Conservation (phyloP, 2,329 filamentous ascomycete genomes). For the Didymella glomerata region DNA sequence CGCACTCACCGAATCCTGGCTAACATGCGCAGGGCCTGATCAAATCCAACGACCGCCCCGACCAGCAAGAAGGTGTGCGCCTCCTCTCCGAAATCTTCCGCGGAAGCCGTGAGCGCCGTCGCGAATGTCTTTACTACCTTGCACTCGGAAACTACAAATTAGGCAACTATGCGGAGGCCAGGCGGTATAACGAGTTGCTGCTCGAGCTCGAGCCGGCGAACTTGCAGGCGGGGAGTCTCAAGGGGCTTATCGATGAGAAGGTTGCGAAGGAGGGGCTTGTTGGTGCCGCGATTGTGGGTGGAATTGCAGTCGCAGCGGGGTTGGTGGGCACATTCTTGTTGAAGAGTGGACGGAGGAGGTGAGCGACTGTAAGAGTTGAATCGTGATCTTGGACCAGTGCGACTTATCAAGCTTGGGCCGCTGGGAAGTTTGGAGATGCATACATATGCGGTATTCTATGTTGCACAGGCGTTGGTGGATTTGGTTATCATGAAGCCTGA, state of each 20-base stretch:
- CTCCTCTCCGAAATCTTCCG: slow-evolving; percentile 97
- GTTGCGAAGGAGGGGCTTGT: slow-evolving; percentile 93
- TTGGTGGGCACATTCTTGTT: slow-evolving; percentile 88
- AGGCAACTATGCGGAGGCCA: slow-evolving; percentile 93
- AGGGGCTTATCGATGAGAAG: slow-evolving; percentile 91
- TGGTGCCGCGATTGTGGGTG: slow-evolving; percentile 93
- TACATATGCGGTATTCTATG: neutral
- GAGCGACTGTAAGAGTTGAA: neutral
- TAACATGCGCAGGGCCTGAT: slow-evolving; percentile 77
- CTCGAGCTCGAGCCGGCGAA: slow-evolving; percentile 91
- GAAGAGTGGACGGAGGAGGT: slow-evolving; percentile 65
- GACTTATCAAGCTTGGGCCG: neutral
- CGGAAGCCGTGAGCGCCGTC: slow-evolving; percentile 86
- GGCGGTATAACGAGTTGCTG: slow-evolving; percentile 92
- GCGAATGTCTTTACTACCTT: slow-evolving; percentile 98
- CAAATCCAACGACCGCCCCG: slow-evolving; percentile 82
- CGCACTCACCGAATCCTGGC: neutral
- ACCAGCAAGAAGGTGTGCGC: slow-evolving; percentile 94
- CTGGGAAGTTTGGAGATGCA: neutral
- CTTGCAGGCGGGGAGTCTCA: slow-evolving; percentile 86
- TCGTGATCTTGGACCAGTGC: neutral
- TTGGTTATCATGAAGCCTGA: slow-evolving; percentile 24
- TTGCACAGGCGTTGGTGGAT: slow-evolving; percentile 42
- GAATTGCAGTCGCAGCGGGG: slow-evolving; percentile 91
- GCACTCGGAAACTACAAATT: slow-evolving; percentile 98